Conservation (phyloP, 306 rosid genomes). For the Pyrus bretschneideri region DNA sequence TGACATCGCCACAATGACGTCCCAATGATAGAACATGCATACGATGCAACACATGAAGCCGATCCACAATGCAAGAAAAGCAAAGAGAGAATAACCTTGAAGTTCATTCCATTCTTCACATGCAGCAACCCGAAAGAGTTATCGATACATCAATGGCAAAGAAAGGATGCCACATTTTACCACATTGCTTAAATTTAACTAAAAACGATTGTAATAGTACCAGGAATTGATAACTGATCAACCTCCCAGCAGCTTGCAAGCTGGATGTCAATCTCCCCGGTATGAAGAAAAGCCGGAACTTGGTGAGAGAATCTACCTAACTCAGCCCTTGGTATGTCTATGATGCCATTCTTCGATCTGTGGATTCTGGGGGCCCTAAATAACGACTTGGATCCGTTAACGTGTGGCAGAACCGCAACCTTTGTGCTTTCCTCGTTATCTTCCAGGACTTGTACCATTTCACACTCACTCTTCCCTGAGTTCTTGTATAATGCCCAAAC, state of each 20-base stretch:
- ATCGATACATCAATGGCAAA: conserved; percentile 1
- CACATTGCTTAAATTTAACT: conserved; percentile 3
- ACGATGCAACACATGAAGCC: not conserved
- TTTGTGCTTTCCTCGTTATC: conserved; percentile 21
- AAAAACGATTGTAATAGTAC: conserved; percentile 10
- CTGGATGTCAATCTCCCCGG: conserved; percentile 25
- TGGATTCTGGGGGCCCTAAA: conserved; percentile 49
- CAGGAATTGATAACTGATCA: conserved; percentile 44
- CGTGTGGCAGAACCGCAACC: conserved; percentile 32
- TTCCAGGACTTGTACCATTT: conserved; percentile 55
- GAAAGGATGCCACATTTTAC: not conserved
- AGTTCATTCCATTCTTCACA: not conserved
- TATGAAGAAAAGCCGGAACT: conserved; percentile 46
- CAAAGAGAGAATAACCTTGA: not conserved
- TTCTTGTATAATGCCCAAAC: conserved; percentile 56
- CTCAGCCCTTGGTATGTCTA: conserved; percentile 27
- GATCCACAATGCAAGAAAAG: not conserved
- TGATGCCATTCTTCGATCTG: conserved; percentile 40
- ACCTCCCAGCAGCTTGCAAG: conserved; percentile 67
- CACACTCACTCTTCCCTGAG: conserved; percentile 28
- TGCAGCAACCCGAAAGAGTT: conserved; percentile 1
- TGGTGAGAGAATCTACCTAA: conserved; percentile 52
- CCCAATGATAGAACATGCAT: not conserved
- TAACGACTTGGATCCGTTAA: conserved; percentile 21
- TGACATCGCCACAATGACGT: not conserved